Evolutionary conservation across 2,329 filamentous ascomycete species (phyloP), one percentile per base, ranked within the genome.

Genomic region (Apiospora marii): DNA sequence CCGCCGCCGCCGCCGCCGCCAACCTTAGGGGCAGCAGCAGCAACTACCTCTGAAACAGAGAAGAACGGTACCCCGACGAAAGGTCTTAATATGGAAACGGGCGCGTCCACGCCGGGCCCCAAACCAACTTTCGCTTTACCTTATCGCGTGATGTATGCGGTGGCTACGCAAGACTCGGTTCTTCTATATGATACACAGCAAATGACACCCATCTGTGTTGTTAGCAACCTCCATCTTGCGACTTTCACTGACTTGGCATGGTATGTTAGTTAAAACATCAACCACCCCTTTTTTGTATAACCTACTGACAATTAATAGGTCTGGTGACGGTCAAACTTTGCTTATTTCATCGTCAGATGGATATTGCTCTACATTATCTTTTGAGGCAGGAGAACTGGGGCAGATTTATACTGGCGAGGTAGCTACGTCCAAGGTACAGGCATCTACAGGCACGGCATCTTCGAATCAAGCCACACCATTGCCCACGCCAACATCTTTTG

Each of bases 331-430:
- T 16, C 86, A 90, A 58, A 95, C 92, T 1, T 85, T 99, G 30
- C 87, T 99, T 69, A 97, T 99, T 85, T 96, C 95, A n/a, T 99
- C 96, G 0, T 98, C 96, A 0, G 96, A 99, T 82, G 96, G 96
- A 0, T 99, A 98, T 85, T 99, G 96, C 82, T 99, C 96, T 0
- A 93, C 94, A 0, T 86, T 99, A 7, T 93, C 95, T 0, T 99
- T 99, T 80, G 83, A 90, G 1, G 86, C 93, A 2, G 94, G 94
- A 12, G 96, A 99, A 81, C 86, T 99, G 0, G 96, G 96, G 16
- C 92, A 96, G 75, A 84, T 91, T 6, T 97, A 97, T 81, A 92
- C 91, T 12, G 92, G 92, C 44, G 91, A 94, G 70, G 81, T 91
- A 51, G 85, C 86, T n/a, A 84, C 85, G 19, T 80, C 83, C 43